Evolutionary conservation across 371 early-diverging fungal species (phyloP).

Genomic region (Mortierella sp.): DNA sequence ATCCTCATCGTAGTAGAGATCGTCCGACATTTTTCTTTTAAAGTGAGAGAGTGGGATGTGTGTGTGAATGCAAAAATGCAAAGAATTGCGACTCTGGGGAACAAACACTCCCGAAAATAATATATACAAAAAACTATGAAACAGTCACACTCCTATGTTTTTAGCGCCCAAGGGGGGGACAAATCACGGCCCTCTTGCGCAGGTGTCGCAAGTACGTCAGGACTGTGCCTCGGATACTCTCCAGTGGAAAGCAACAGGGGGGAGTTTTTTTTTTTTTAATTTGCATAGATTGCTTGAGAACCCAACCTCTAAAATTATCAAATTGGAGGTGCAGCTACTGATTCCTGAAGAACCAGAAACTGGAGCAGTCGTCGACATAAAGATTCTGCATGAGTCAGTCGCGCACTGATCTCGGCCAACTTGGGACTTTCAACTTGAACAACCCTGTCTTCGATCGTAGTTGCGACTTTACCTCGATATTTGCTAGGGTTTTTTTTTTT

Average conservation of each 20-base stretch:
- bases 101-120: too few species aligned
- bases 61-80: background rate
- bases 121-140: too few species aligned
- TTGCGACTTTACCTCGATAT: conserved; percentile 54
- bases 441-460: conserved; percentile 52
- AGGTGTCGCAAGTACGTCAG: too few species aligned
- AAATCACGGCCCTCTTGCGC: too few species aligned
- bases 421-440: conserved; percentile 49
- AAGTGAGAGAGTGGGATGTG: too few species aligned
- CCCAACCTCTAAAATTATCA: background rate
- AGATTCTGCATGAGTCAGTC: conserved; percentile 30
- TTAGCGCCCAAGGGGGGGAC: too few species aligned
- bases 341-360: conserved; percentile 44
- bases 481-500: conserved; percentile 35
- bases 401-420: conserved; percentile 33
- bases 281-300: background rate
- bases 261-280: too few species aligned
- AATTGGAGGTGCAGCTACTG: conserved; percentile 13
- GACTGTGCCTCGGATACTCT: too few species aligned
- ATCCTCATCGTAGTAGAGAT: conserved; percentile 50
- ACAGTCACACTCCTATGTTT: too few species aligned
- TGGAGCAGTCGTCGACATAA: conserved; percentile 40
- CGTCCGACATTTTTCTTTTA: conserved; percentile 33
- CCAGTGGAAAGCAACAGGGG: too few species aligned
- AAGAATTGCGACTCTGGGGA: too few species aligned